Evolutionary conservation across 306 rosid genomes (phyloP), one percentile per base, ranked within the genome.

Genomic region (Ormosia emarginata): DNA sequence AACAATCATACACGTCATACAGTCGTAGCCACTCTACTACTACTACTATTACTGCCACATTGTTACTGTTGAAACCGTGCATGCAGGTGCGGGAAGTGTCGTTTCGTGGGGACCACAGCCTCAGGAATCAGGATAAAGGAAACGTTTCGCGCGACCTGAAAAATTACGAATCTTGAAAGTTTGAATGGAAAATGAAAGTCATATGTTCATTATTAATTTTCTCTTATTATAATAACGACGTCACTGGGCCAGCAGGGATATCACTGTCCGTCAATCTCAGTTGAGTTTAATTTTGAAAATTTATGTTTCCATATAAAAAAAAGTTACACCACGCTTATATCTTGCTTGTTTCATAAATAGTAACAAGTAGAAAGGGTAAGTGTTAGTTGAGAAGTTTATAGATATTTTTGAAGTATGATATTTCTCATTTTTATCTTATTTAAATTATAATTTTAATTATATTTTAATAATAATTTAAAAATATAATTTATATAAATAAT

Each of bases 41-140:
- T 69, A 8, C 11, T 4, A 11, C 11, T 43, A 59, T 18, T 37
- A 6, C 46, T 50, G 41, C 30, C 34, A 66, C 59, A 55, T 4
- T 17, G 44, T 49, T 12, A 41, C 43, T 29, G 47, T 37, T 11
- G 7, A 30, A 68, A 62, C 77, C 44, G 77, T 61, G 79, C 72
- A 46, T 80, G 67, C 88, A 8, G 73, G 85, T 33, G 79, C n/a
- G 83, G 87, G 8, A 24, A 69, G 62, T 11, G 77, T 68, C 70
- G 5, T 43, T 0, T 47, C 3, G 5, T 47, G 72, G 82, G 80
- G 75, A 55, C 84, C 78, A 33, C 77, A 13, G 39, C 39, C 41
- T 43, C 50, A 29, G 9, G 13, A 69, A 29, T 57, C 62, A 41
- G 62, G 47, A 15, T 50, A 4, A 55, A 32, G 62, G 78, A 74